Evolutionary conservation across 148 eudicot genomes (phyloP), one percentile per base, ranked within the genome.

Genomic region (Bassia scoparia): DNA sequence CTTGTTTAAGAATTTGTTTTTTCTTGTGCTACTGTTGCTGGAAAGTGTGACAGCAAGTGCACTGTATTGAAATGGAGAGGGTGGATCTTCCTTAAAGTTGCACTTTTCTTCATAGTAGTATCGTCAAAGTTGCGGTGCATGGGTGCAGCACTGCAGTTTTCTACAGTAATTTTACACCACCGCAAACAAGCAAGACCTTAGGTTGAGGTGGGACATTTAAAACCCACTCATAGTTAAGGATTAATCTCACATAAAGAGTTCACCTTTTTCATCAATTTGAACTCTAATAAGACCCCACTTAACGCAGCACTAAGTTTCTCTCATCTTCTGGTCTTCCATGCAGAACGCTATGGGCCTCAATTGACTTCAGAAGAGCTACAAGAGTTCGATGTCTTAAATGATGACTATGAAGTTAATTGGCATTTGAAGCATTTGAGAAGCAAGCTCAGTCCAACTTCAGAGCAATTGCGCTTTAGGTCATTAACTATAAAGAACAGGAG

Each of bases 351-450:
- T 73, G 97, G 98, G 59, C 62, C 89, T 6, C 83, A 75, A 43
- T 74, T 95, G 80, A 91, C 90, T 14, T 38, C 79, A 16, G 86
- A 88, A 71, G 98, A 95, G 80, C 93, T 95, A 37, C 75, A 82
- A 62, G 89, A 84, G 43, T 95, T 95, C 74, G 91, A 89, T 69
- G 81, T 76, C 2, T 69, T 91, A 70, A 88, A 81, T 54, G 81
- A 84, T 24, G 93, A 95, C 81, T 95, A 95, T 76, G 98, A 95
- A 85, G 80, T 95, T 55, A 86, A 87, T 80, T 95, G 98, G 98
- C 98, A 95, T 82, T 67, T 95, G 68, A 88, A 86, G 75, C 86
- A 84, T 77, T 77, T 95, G 4, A 74, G 81, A 61, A 86, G 88
- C 82, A 56, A 83, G 52, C 83, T 87, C 38, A 86, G 79, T 76